phyloP scores from a whole-genome alignment of 2,329 filamentous ascomycete species.

The Fusarium devonianum region DNA sequence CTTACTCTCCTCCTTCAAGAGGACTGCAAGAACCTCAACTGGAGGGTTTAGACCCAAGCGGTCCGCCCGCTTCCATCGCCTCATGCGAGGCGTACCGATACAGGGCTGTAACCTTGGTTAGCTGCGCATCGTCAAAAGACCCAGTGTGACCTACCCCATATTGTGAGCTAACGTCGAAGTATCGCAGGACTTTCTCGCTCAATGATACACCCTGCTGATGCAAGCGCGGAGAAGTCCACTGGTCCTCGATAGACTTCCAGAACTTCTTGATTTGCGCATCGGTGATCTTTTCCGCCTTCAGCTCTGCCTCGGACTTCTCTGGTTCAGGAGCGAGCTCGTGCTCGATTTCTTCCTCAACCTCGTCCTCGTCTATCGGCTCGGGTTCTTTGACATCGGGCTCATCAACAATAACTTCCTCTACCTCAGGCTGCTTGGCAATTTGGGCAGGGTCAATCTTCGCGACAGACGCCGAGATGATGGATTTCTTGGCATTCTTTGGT shows the following conservation, averaged over 20 bases:
- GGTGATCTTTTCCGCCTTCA: conserved; percentile 68
- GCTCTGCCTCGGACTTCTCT: conserved; percentile 60
- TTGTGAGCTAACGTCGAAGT: conserved; percentile 91
- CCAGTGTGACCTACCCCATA: conserved; percentile 78
- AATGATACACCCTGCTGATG: conserved; percentile 78
- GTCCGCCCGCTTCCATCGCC: conserved; percentile 88
- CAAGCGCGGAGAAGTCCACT: conserved; percentile 72
- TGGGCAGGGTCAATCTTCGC: conserved; percentile 46
- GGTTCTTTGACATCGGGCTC: conserved; percentile 23
- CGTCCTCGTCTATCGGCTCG: conserved; percentile 32
- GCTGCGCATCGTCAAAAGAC: neutral
- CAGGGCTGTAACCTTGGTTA: conserved; percentile 69
- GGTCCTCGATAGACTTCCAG: conserved; percentile 76
- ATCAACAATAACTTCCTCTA: conserved; percentile 27
- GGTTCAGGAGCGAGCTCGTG: conserved; percentile 38
- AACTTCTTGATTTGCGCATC: conserved; percentile 77
- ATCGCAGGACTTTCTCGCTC: conserved; percentile 85
- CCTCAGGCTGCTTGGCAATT: conserved; percentile 27
- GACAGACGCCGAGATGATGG: conserved; percentile 47
- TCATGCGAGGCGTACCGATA: conserved; percentile 80
- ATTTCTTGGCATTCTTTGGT: conserved; percentile 56
- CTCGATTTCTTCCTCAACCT: conserved; percentile 38
- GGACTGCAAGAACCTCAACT: conserved; percentile 85
- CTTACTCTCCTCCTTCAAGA: conserved; percentile 73
- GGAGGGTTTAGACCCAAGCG: conserved; percentile 85